phyloP scores from a whole-genome alignment of 2,329 filamentous ascomycete species.

The Colletotrichum brevisporum region DNA sequence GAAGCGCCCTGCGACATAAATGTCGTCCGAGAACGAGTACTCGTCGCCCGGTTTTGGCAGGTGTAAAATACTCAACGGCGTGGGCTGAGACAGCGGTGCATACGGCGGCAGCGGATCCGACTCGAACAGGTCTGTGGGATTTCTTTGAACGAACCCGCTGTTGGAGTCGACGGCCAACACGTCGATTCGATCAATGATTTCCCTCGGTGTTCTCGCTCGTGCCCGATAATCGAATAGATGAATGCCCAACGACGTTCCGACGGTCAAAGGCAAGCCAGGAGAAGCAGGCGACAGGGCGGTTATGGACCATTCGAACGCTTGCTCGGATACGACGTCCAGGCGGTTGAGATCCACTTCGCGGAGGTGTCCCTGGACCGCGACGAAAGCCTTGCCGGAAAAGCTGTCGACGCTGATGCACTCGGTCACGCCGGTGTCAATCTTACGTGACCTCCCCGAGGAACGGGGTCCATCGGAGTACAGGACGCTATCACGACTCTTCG shows the following conservation, averaged over 20 bases:
- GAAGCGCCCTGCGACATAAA: slow-evolving; percentile 91
- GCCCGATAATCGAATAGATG: slow-evolving; percentile 85
- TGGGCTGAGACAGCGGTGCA: slow-evolving; percentile 83
- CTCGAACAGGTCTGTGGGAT: slow-evolving; percentile 60
- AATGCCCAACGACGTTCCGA: slow-evolving; percentile 86
- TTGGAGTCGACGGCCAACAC: slow-evolving; percentile 38
- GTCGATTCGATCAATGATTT: slow-evolving; percentile 43
- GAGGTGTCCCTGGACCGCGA: slow-evolving; percentile 83
- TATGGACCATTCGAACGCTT: slow-evolving; percentile 85
- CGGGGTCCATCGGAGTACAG: slow-evolving; percentile 71
- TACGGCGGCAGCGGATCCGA: slow-evolving; percentile 70
- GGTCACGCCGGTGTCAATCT: slow-evolving; percentile 80
- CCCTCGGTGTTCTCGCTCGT: slow-evolving; percentile 49
- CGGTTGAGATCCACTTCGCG: slow-evolving; percentile 87
- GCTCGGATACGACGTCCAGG: slow-evolving; percentile 76
- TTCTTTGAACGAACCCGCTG: slow-evolving; percentile 53
- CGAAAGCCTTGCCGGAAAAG: slow-evolving; percentile 76
- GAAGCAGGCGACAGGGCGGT: slow-evolving; percentile 82
- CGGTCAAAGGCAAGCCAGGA: slow-evolving; percentile 79
- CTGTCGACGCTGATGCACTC: slow-evolving; percentile 89
- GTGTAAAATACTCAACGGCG: slow-evolving; percentile 87
- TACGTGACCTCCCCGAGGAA: slow-evolving; percentile 67
- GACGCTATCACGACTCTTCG: slow-evolving; percentile 75
- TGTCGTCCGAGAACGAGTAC: slow-evolving; percentile 77
- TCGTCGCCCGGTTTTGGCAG: slow-evolving; percentile 70